Conservation (phyloP, 2,329 filamentous ascomycete genomes). For the Cladosporium halotolerans region DNA sequence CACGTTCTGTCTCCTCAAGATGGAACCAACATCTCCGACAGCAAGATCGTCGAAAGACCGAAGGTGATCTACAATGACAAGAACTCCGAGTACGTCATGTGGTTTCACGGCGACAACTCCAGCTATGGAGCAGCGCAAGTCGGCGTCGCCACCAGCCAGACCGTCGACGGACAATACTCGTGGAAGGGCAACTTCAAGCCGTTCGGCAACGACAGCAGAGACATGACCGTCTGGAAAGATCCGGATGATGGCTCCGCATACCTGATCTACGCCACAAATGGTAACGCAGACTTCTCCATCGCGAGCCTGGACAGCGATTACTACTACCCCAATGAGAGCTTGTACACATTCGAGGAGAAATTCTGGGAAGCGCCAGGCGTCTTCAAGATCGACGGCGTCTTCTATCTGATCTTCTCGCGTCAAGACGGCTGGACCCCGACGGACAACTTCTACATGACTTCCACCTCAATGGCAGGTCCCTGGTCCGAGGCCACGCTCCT, state of each 20-base stretch:
- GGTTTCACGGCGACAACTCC: slow-evolving; percentile 59
- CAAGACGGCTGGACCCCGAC: slow-evolving; percentile 50
- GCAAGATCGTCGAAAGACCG: slow-evolving; percentile 59
- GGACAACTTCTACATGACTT: slow-evolving; percentile 58
- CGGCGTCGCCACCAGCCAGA: slow-evolving; percentile 55
- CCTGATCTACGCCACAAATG: slow-evolving; percentile 46
- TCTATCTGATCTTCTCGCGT: slow-evolving; percentile 58
- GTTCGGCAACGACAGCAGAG: slow-evolving; percentile 47
- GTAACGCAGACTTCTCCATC: slow-evolving; percentile 23
- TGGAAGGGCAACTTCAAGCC: slow-evolving; percentile 45
- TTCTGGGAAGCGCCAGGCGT: slow-evolving; percentile 55
- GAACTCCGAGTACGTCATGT: slow-evolving; percentile 62
- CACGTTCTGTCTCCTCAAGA: slow-evolving; percentile 48
- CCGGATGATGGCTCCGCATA: slow-evolving; percentile 53
- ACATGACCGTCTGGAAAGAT: slow-evolving; percentile 57
- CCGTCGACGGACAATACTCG: slow-evolving; percentile 56
- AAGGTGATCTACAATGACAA: slow-evolving; percentile 62
- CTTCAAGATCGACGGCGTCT: slow-evolving; percentile 53
- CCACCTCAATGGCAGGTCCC: slow-evolving; percentile 51
- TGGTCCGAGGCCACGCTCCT: slow-evolving; percentile 59
- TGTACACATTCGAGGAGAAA: slow-evolving; percentile 20
- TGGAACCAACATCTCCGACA: slow-evolving; percentile 26
- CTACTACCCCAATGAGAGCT: slow-evolving; percentile 17
- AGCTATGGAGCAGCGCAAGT: slow-evolving; percentile 59
- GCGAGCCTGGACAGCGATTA: slow-evolving; percentile 22